Base-by-base conservation (phyloP, 1,139 yeast species). In the Hyphopichia pseudoburtonii region DNA sequence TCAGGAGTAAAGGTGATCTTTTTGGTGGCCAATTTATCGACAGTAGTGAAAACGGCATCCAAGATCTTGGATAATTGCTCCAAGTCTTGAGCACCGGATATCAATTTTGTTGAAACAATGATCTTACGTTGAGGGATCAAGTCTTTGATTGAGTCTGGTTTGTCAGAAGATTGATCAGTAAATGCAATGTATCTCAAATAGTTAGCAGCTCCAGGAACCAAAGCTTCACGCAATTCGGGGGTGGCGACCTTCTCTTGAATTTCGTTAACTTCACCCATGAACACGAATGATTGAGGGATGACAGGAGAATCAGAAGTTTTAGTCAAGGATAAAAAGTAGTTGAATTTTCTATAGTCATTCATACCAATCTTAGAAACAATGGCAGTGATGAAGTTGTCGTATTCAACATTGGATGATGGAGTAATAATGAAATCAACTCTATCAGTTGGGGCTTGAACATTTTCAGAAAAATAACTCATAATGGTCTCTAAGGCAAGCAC, bases 191-290 rank as follows among this genome's bases (percentile, higher is more conserved):
- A 84, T 53, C 80, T 79, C 52, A 90, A 64, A 37, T 77, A 64
- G 8, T 71, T 59, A 31, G 79, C 78, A 39, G 83, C 66, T 40
- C 71, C 70, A 44, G 86, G 58, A 23, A 78, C 68, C 39, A 74
- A 75, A 27, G 70, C 61, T 31, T 80, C 63, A 40, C 72, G 76
- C 41, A 79, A 71, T 42, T 71, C 72, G 7, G 52, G 52, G 35
- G 79, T 71, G 46, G 75, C 71, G 41, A 85, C 64, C 46, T 78
- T 69, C 6, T 82, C 88, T 51, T 83, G 88, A 62, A 87, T 72
- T 58, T 90, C 97, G 43, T 80, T 76, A 40, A 80, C 80, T 69
- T 92, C 98, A 51, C 87, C 74, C 98, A 92, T 90, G 65, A 80
- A 87, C 17, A 89, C 96, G 57, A 76, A 85, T 40, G 85, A 78